phyloP scores from a whole-genome alignment of 306 rosid species.

The Glycine tomentella region DNA sequence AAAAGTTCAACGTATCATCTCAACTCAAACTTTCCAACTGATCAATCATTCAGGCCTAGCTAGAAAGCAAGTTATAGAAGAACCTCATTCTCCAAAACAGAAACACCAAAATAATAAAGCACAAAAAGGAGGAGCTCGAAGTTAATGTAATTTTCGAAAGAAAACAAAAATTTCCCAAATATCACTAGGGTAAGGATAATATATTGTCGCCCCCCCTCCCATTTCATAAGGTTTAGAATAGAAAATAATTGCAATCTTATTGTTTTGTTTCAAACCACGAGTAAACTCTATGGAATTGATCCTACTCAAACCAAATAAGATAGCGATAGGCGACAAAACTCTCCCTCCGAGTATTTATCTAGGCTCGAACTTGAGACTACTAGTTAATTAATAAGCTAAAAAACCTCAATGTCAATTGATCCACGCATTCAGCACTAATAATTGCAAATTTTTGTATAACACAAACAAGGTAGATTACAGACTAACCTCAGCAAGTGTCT shows the following conservation, averaged over 20 bases:
- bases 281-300: no score
- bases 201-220: no score
- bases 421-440: no score
- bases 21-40: conserved; percentile 15
- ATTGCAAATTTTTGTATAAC: conserved; percentile 12
- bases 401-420: neutral
- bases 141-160: conserved; percentile 5
- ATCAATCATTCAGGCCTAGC: no score
- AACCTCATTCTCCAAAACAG: neutral
- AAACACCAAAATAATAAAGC: neutral
- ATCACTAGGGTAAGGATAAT: no score
- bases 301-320: no score
- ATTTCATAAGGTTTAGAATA: no score
- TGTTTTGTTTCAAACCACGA: no score
- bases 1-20: conserved; percentile 29
- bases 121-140: neutral
- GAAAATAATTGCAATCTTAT: no score
- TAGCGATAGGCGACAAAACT: neutral
- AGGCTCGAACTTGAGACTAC: neutral
- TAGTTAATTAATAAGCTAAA: neutral
- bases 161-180: no score
- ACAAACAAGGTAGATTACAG: conserved; percentile 4
- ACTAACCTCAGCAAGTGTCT: conserved; percentile 92
- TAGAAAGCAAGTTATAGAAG: no score
- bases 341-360: neutral